Percentiles rank a stretch among this genome's conserved stretches.
Conservation (phyloP, 2,329 filamentous ascomycete species). For the Diaporthe vexans region DNA sequence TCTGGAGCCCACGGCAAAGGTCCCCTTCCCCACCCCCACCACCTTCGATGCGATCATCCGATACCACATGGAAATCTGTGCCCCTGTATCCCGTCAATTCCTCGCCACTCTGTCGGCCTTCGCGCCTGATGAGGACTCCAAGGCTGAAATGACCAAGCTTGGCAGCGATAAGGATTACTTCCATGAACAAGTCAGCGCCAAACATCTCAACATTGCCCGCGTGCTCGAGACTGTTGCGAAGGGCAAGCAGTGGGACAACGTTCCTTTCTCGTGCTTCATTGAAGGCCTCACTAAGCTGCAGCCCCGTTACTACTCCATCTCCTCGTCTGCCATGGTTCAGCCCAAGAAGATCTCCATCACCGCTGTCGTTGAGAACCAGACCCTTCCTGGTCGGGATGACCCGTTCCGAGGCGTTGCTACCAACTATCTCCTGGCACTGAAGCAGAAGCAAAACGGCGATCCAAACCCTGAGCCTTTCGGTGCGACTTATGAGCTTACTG, state of each 20-base stretch:
- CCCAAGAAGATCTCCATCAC: constrained; percentile 96
- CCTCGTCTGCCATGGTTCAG: constrained; percentile 93
- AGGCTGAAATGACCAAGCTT: constrained; percentile 89
- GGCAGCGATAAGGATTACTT: constrained; percentile 97
- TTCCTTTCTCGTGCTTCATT: constrained; percentile 95
- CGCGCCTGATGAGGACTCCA: constrained; percentile 85
- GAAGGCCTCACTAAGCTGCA: constrained; percentile 96
- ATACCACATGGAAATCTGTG: constrained; percentile 97
- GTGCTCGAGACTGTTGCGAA: constrained; percentile 81
- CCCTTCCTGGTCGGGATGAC: constrained; percentile 82
- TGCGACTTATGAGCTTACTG: constrained; percentile 86
- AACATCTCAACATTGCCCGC: constrained; percentile 91
- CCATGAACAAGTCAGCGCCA: constrained; percentile 83
- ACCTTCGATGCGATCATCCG: constrained; percentile 94
- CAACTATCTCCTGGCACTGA: constrained; percentile 94
- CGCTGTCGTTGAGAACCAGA: constrained; percentile 89
- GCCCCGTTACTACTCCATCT: constrained; percentile 99
- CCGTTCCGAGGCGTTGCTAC: constrained; percentile 93
- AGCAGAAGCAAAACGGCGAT: constrained; percentile 96
- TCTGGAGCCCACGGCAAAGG: constrained; percentile 94
- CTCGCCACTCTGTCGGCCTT: constrained; percentile 89
- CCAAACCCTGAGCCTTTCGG: constrained; percentile 85
- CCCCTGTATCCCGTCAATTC: constrained; percentile 96
- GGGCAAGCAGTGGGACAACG: constrained; percentile 81
- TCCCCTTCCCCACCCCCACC: constrained; percentile 96